Evolutionary conservation across 78 protist species (phyloP), one percentile per base, ranked within the genome.

Genomic region (Cavenderia fasciculata): DNA sequence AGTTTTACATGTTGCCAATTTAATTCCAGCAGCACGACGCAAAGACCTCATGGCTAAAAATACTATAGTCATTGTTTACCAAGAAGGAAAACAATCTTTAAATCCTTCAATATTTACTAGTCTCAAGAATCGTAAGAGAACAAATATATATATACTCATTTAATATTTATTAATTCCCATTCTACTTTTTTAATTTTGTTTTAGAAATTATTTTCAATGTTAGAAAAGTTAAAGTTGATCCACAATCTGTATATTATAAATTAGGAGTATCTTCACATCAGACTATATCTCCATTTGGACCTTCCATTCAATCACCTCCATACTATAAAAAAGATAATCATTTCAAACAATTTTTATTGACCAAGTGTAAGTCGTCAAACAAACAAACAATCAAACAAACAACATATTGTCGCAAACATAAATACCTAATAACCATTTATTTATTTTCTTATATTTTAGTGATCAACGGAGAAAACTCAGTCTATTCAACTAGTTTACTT

Each of bases 161-260:
- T 34, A 18, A 0, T 54, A 33, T 18, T 57, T 54, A 8, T 23
- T 7, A 33, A 18, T 54, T 14, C 12, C 25, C 8, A 38, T n/a
- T n/a, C 1, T 68, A 10, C 1, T 61, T 27, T 47, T 29, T 14
- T 56, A 19, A 12, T 21, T 31, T 11, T 27, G 1, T 43, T 38
- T 25, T 51, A 77, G 87, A 77, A 54, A 68, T 68, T 38, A 54
- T 82, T 34, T 52, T 82, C 47, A 41, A 52, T 7, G 56, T 82
- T 57, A 82, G 47, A 68, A 82, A 82, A 54, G 89, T 82, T 40
- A 82, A 56, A 56, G 68, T 38, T 1, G 89, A 56, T 56, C 78
- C 65, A 68, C 41, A 52, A 11, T 38, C n/a, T 16, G 21, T 68
- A 21, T 0, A 65, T 54, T 82, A 82, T 57, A 63, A 63, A 4